Conservation (phyloP, 208 protist genomes). For the Leishmania lainsoni region DNA sequence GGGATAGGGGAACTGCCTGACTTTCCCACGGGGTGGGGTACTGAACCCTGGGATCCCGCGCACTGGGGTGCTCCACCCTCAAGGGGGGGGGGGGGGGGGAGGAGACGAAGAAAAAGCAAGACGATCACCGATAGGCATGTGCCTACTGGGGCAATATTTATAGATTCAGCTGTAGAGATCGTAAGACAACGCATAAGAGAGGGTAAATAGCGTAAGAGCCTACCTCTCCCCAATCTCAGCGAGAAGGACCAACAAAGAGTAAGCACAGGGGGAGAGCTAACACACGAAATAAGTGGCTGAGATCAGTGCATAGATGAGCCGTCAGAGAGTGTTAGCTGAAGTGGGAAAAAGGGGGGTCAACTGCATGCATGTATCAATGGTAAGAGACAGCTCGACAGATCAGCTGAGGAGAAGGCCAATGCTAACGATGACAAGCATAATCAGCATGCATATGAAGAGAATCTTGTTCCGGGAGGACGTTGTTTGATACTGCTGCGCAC, state of each 20-base stretch:
- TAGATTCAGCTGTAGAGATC: neutral
- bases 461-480: constrained; percentile 59
- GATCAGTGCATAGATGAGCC: neutral
- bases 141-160: neutral
- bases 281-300: neutral
- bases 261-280: neutral
- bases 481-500: constrained; percentile 66
- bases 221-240: neutral
- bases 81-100: neutral
- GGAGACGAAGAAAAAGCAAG: neutral
- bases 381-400: neutral
- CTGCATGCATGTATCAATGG: neutral
- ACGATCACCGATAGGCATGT: neutral
- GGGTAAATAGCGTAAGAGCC: neutral
- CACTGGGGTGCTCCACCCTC: neutral
- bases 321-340: neutral
- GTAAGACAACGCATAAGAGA: neutral
- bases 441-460: constrained; percentile 59
- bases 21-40: neutral
- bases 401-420: constrained; percentile 32
- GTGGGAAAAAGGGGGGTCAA: neutral
- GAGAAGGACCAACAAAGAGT: neutral
- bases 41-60: no score
- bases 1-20: neutral
- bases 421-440: constrained; percentile 48